Evolutionary conservation across 225 moss, liverwort and hornwort genomes (phyloP).

Genomic region (Physcomitrellopsis africana): DNA sequence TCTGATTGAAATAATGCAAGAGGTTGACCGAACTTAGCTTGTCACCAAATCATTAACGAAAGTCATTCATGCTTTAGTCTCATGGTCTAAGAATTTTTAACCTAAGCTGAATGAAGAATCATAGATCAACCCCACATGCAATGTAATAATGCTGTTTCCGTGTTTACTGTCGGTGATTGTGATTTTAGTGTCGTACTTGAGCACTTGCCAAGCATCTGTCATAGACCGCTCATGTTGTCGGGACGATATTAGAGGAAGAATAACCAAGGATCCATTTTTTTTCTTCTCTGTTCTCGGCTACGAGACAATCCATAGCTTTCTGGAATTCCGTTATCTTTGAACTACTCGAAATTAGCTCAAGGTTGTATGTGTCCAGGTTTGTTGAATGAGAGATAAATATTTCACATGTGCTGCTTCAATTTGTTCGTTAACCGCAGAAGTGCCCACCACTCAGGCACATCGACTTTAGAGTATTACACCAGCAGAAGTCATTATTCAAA

Average conservation of each 20-base stretch:
- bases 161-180: conserved; percentile 11
- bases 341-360: background rate
- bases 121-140: conserved; percentile 9
- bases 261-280: conserved; percentile 3
- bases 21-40: conserved; percentile 8
- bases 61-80: conserved; percentile 17
- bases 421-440: background rate
- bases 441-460: background rate
- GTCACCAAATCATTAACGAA: background rate
- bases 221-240: conserved; percentile 12
- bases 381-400: background rate
- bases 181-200: conserved; percentile 14
- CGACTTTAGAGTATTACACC: background rate
- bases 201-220: conserved; percentile 8
- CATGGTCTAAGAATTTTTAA: conserved; percentile 14
- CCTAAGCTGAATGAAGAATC: conserved; percentile 11
- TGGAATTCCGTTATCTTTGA: background rate
- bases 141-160: conserved; percentile 12
- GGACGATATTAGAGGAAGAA: conserved; percentile 3
- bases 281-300: background rate
- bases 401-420: conserved; percentile 6
- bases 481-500: background rate
- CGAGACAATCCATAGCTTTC: background rate
- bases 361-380: background rate
- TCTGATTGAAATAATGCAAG: background rate